Conservation (phyloP, 2,329 filamentous ascomycete species). For the Chrysoporthe puriensis region DNA sequence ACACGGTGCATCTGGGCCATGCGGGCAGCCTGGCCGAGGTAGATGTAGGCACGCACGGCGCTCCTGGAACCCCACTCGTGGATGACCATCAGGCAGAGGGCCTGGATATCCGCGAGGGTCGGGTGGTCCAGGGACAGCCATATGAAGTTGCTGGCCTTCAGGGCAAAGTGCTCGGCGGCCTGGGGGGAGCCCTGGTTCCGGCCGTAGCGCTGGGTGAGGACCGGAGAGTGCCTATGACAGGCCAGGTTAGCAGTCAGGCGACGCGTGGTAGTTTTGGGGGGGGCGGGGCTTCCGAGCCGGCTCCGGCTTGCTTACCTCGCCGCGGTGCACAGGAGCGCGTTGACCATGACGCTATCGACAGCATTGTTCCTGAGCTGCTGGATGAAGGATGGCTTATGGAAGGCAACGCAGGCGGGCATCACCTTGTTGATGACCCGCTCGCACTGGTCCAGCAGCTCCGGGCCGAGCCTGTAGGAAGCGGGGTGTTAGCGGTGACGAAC, state of each 20-base stretch:
- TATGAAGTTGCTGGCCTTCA: conserved; percentile 60
- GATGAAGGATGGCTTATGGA: conserved; percentile 65
- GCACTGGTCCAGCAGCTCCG: conserved; percentile 62
- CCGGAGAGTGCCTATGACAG: conserved; percentile 54
- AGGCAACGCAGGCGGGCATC: conserved; percentile 63
- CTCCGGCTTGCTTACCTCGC: conserved; percentile 58
- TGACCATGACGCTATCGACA: conserved; percentile 60
- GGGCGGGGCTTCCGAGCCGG: conserved; percentile 54
- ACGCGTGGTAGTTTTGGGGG: conserved; percentile 30
- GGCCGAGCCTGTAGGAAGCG: conserved; percentile 48
- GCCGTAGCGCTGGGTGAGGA: conserved; percentile 62
- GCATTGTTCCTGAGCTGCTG: conserved; percentile 62
- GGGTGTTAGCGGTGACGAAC: conserved; percentile 10
- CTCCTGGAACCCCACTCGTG: conserved; percentile 67
- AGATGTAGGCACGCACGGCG: conserved; percentile 65
- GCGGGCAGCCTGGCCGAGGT: conserved; percentile 64
- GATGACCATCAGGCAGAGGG: conserved; percentile 62
- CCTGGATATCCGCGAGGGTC: conserved; percentile 63
- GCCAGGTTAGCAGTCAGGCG: not conserved
- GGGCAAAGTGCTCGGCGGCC: conserved; percentile 62
- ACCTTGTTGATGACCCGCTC: conserved; percentile 65
- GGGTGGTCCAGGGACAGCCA: conserved; percentile 63
- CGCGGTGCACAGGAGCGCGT: conserved; percentile 60
- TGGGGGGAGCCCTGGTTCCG: conserved; percentile 50
- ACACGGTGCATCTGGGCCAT: conserved; percentile 69